Evolutionary conservation across 176 grass and related monocot genomes (phyloP).

Genomic region (Oryza nivara): DNA sequence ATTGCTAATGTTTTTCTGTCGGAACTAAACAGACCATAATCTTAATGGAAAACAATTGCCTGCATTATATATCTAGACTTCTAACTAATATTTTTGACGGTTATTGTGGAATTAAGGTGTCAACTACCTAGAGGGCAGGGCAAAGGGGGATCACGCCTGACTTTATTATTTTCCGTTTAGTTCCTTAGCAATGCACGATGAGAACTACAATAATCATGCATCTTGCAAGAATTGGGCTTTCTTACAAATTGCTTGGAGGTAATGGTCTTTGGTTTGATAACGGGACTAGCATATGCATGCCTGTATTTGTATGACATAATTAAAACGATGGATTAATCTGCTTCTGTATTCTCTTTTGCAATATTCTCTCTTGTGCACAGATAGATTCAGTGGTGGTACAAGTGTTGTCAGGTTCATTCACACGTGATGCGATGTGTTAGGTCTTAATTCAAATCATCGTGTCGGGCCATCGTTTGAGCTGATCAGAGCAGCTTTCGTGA

Average conservation of each 20-base stretch:
- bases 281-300: neutral
- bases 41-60: neutral
- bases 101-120: neutral
- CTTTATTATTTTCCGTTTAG: conserved; percentile 32
- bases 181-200: neutral
- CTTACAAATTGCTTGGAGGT: neutral
- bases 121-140: conserved; percentile 18
- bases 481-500: conserved; percentile 17
- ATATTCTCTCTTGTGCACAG: neutral
- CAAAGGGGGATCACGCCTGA: conserved; percentile 14
- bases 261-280: too few relatives aligned
- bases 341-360: neutral
- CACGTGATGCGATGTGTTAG: conserved; percentile 38
- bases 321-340: neutral
- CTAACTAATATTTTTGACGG: neutral
- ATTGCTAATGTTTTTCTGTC: neutral
- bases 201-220: neutral
- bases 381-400: conserved; percentile 19
- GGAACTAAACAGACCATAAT: neutral
- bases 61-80: neutral
- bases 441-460: conserved; percentile 45
- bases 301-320: neutral
- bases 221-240: neutral
- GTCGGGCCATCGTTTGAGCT: conserved; percentile 16
- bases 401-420: conserved; percentile 46